Evolutionary conservation across 2,329 filamentous ascomycete genomes (phyloP).

Genomic region (Paecilomyces sp.): DNA sequence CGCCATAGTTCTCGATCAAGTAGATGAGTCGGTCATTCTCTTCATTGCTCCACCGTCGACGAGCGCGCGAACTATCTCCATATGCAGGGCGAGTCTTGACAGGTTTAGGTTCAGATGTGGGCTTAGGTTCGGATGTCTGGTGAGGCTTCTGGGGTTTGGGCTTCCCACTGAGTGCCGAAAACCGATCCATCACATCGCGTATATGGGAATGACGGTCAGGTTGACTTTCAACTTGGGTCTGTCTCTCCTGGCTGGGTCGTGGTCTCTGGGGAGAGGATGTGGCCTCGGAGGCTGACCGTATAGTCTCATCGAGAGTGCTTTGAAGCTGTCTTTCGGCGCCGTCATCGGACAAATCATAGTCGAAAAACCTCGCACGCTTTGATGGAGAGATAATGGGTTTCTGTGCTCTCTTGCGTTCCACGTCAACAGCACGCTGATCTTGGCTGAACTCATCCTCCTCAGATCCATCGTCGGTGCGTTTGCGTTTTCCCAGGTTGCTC

Average conservation of each 20-base stretch:
- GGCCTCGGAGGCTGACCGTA: not conserved
- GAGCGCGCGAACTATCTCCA: constrained; percentile 2
- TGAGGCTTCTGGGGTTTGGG: not conserved
- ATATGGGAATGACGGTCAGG: not conserved
- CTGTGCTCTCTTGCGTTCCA: constrained; percentile 24
- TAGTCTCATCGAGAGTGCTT: not conserved
- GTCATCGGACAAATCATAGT: constrained; percentile 1
- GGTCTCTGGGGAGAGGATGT: not conserved
- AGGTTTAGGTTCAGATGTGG: not conserved
- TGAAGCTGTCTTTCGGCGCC: constrained; percentile 2
- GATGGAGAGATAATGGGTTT: constrained; percentile 14
- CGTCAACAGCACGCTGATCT: constrained; percentile 25
- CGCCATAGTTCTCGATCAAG: constrained; percentile 41
- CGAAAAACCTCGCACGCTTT: not conserved
- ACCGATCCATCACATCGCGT: not conserved
- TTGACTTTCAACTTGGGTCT: constrained; percentile 26
- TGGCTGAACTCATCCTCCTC: constrained; percentile 41
- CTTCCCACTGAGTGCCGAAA: not conserved
- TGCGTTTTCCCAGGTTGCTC: constrained; percentile 3
- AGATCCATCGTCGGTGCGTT: constrained; percentile 9
- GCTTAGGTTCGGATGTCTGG: not conserved
- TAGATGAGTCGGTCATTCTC: constrained; percentile 41
- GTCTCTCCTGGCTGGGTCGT: not conserved
- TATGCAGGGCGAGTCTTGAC: not conserved
- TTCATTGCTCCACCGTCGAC: constrained; percentile 29